These are phyloP conservation scores for Casaregolazyma lundiana DNA, from an alignment of 1,139 yeast species.

Conservation along the genomic window DNA sequence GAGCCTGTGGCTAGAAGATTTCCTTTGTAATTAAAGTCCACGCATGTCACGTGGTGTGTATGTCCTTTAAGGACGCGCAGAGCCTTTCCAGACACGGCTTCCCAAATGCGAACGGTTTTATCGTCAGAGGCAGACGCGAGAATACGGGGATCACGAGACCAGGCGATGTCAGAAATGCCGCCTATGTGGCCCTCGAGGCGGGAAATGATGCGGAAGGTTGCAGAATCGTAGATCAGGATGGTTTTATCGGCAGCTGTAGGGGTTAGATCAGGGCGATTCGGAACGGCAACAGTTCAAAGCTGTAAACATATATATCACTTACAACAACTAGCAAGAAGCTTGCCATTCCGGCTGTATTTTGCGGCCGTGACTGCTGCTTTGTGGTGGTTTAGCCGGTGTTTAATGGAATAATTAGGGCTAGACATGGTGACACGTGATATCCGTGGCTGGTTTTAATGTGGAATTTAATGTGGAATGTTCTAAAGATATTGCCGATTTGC, in stretches of 20 bases:
- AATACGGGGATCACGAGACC: conserved; percentile 71
- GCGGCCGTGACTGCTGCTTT: conserved; percentile 38
- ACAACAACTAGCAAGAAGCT: conserved; percentile 52
- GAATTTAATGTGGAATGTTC: too few relatives aligned
- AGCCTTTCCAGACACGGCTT: conserved; percentile 35
- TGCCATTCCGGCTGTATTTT: conserved; percentile 64
- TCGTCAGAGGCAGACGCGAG: conserved; percentile 89
- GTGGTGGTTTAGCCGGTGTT: conserved; percentile 6
- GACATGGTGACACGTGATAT: not conserved
- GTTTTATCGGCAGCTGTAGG: conserved; percentile 39
- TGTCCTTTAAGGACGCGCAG: conserved; percentile 64
- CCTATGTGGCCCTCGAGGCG: conserved; percentile 56
- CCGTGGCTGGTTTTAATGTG: not conserved
- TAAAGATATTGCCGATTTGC: too few relatives aligned
- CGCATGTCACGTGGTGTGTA: conserved; percentile 74
- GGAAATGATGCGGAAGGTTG: conserved; percentile 33
- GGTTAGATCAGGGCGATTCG: not conserved
- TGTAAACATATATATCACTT: conserved; percentile 15
- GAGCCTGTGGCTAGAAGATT: conserved; percentile 77
- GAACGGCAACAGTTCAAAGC: not conserved
- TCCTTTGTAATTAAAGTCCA: conserved; percentile 71
- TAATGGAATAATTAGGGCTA: not conserved
- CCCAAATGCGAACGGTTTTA: conserved; percentile 72
- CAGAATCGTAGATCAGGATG: conserved; percentile 42
- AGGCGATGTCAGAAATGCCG: conserved; percentile 67